Conservation (phyloP, 192 early-diverging fungal species). For the Podila verticillata region DNA sequence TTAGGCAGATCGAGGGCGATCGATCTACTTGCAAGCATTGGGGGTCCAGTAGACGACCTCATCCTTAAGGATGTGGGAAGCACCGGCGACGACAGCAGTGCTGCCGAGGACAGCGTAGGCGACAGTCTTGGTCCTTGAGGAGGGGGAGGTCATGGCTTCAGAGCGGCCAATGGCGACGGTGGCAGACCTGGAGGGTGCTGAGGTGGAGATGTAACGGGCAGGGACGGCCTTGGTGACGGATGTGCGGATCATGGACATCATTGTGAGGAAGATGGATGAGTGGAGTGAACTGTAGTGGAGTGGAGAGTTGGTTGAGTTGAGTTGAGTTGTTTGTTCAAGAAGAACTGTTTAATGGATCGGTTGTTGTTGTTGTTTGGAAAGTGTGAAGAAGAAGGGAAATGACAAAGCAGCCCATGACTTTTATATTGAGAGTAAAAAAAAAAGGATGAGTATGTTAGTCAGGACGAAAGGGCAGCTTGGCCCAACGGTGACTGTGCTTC, state of each 20-base stretch:
- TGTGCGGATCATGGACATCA: slow-evolving; percentile 31
- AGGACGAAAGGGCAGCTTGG: no score
- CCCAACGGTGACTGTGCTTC: no score
- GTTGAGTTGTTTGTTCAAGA: no score
- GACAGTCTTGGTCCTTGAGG: slow-evolving; percentile 26
- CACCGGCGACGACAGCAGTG: slow-evolving; percentile 22
- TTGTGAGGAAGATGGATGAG: slow-evolving; percentile 1
- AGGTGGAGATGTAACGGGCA: slow-evolving; percentile 33
- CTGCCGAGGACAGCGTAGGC: slow-evolving; percentile 33
- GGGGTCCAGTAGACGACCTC: slow-evolving; percentile 53
- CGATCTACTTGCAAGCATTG: slow-evolving; percentile 41
- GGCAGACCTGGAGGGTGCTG: slow-evolving; percentile 10
- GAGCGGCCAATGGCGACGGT: slow-evolving; percentile 6
- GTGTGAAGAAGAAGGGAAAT: no score
- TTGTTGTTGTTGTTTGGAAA: no score
- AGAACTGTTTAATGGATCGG: no score
- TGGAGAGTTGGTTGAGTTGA: not conserved
- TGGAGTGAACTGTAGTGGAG: not conserved
- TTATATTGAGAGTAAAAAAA: no score
- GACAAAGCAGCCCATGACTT: no score
- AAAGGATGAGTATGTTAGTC: no score
- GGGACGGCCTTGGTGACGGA: slow-evolving; percentile 15
- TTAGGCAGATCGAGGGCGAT: no score
- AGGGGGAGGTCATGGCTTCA: slow-evolving; percentile 1
- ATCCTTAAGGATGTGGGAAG: slow-evolving; percentile 30